phyloP scores from a whole-genome alignment of 1,139 yeast species.

The Hemisphaericaspora xylofermentans region DNA sequence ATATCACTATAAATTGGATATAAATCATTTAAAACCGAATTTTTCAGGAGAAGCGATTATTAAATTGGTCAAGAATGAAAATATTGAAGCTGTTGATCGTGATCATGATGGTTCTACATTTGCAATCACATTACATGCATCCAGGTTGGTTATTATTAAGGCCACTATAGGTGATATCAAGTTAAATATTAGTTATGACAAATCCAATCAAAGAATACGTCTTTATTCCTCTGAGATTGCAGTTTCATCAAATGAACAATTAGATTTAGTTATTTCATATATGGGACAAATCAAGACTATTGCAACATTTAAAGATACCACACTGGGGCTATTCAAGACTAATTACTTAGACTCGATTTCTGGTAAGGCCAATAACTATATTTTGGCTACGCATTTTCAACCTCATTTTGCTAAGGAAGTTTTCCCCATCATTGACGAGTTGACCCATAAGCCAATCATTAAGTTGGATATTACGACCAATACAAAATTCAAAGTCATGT shows the following conservation, averaged over 20 bases:
- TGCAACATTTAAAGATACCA: conserved; percentile 54
- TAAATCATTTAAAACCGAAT: conserved; percentile 55
- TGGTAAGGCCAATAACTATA: conserved; percentile 46
- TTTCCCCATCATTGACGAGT: conserved; percentile 69
- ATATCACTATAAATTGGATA: conserved; percentile 41
- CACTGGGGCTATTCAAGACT: conserved; percentile 68
- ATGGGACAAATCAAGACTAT: conserved; percentile 58
- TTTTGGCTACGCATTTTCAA: conserved; percentile 70
- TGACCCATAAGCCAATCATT: conserved; percentile 51
- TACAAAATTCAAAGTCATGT: conserved; percentile 46
- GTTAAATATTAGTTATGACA: conserved; percentile 35
- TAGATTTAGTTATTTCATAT: conserved; percentile 24
- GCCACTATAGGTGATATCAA: conserved; percentile 24
- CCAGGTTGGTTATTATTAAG: conserved; percentile 27
- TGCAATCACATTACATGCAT: conserved; percentile 26
- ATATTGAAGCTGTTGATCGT: conserved; percentile 17
- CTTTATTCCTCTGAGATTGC: conserved; percentile 16
- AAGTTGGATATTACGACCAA: conserved; percentile 46
- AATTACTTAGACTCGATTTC: conserved; percentile 52
- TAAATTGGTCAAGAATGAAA: conserved; percentile 25
- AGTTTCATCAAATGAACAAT: conserved; percentile 7
- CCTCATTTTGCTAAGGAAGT: conserved; percentile 61
- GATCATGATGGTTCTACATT: conserved; percentile 16
- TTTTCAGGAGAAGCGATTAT: conserved; percentile 49
- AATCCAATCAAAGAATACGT: conserved; percentile 33